Conservation (phyloP, 768 basidiomycete species). For the Mycena haematopus region DNA sequence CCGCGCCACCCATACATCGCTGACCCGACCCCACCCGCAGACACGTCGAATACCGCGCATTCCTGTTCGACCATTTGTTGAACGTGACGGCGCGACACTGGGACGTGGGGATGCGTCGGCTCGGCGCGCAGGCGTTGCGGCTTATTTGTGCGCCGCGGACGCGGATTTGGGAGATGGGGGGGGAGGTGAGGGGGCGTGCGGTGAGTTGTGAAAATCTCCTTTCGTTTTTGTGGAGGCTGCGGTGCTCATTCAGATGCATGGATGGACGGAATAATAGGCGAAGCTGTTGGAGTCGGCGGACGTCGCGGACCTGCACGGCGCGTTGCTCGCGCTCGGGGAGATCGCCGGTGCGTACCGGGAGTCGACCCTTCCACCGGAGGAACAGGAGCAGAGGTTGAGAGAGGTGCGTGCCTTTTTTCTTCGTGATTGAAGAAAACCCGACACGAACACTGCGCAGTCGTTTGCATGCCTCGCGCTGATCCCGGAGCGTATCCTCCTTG, state of each 20-base stretch:
- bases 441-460: slow-evolving; percentile 59
- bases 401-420: slow-evolving; percentile 50
- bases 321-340: slow-evolving; percentile 74
- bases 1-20: too few species aligned
- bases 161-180: slow-evolving; percentile 61
- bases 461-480: slow-evolving; percentile 64
- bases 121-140: slow-evolving; percentile 79
- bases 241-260: slow-evolving; percentile 3
- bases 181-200: slow-evolving; percentile 52
- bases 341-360: slow-evolving; percentile 66
- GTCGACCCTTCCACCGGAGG: slow-evolving; percentile 34
- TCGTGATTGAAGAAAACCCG: not conserved
- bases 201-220: slow-evolving; percentile 52
- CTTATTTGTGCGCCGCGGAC: slow-evolving; percentile 69
- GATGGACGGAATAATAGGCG: slow-evolving; percentile 48
- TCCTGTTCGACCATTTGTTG: slow-evolving; percentile 75
- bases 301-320: slow-evolving; percentile 78
- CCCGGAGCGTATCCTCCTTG: slow-evolving; percentile 63
- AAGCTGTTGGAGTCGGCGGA: slow-evolving; percentile 69
- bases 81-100: slow-evolving; percentile 85
- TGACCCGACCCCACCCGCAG: slow-evolving; percentile 53
- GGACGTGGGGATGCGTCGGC: slow-evolving; percentile 80
- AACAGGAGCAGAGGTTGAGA: slow-evolving; percentile 45
- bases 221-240: too few species aligned
- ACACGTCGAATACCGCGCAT: slow-evolving; percentile 75